Evolutionary conservation across 225 moss, liverwort and hornwort genomes (phyloP).

Genomic region (Marchantia paleacea): DNA sequence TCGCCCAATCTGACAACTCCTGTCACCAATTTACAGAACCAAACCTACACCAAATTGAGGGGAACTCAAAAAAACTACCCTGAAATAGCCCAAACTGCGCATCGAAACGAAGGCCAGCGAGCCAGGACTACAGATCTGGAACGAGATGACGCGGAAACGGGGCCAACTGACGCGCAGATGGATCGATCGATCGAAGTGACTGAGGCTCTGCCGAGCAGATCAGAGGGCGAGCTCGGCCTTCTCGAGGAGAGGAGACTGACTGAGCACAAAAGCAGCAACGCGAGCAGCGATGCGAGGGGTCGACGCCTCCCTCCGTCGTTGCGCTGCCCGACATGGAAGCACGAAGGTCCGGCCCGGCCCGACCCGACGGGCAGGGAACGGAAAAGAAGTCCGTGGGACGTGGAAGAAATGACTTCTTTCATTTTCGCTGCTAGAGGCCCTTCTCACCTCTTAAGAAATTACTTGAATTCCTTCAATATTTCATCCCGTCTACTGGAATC

Average conservation of each 20-base stretch:
- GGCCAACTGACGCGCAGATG: not conserved
- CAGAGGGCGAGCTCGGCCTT: conserved; percentile 15
- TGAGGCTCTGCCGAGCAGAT: conserved; percentile 15
- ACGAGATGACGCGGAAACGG: not conserved
- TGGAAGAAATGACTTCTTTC: not conserved
- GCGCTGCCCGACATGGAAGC: conserved; percentile 10
- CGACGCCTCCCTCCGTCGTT: not conserved
- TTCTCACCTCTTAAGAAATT: no score
- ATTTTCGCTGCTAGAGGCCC: no score
- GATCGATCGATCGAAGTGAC: not conserved
- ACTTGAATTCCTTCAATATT: no score
- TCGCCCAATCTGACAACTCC: not conserved
- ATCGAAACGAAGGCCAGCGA: not conserved
- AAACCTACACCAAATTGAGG: conserved; percentile 6
- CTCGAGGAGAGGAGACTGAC: not conserved
- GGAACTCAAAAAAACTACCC: not conserved
- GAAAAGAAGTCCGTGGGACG: conserved; percentile 1
- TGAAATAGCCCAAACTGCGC: not conserved
- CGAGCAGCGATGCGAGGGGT: not conserved
- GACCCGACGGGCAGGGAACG: not conserved
- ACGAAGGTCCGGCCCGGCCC: conserved; percentile 1
- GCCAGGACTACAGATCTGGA: not conserved
- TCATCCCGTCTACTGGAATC: no score
- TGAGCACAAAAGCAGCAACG: not conserved
- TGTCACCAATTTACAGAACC: conserved; percentile 5